Base-by-base conservation (phyloP, 208 protist species). In the Wallacemonas sp. region DNA sequence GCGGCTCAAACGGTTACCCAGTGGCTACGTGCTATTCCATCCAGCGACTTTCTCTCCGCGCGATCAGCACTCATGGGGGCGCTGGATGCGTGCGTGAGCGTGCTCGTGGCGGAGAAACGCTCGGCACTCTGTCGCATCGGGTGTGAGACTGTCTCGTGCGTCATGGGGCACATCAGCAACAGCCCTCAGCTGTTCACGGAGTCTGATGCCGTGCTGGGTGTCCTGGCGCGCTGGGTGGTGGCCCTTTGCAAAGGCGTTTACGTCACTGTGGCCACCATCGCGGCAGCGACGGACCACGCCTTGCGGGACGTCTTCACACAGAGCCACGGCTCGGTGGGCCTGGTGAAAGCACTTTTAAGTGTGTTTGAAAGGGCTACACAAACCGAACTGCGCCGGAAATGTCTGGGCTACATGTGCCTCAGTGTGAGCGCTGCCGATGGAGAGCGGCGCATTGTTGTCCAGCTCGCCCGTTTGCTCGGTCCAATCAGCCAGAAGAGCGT, bases 251-350 rank as follows among this genome's bases (percentile, higher is more conserved):
- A 80, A 31, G 79, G 88, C 22, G 77, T 86, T 17, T 88, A 82
- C 59, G 91, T 96, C n/a, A 96, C 91, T 1, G 82, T 96, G 1
- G 56, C 82, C 4, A 82, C 88, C 41, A 96, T 96, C 31, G 79
- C 87, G 2, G 70, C 58, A 4, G 76, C 91, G 3, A 87, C 87
- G 12, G 88, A 96, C 42, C 19, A 33, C 19, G 80, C 88, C 21
- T 46, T 93, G 38, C 80, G 91, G 4, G 72, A 74, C 1, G 27
- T 96, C 17, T 69, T 83, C 55, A 56, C 86, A 24, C 68, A 69
- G n/a, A 92, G 81, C 58, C 71, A 72, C 54, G 87, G 83, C 15
- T 68, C 86, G 61, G 14, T 66, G 11, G 67, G 58, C 5, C 70
- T 86, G 1, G 64, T 86, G 33, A 72, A 72, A 54, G 51, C 74